These are phyloP conservation scores for Rubroboletus satanas DNA, from an alignment of 768 basidiomycete species.

Conservation along the genomic window DNA sequence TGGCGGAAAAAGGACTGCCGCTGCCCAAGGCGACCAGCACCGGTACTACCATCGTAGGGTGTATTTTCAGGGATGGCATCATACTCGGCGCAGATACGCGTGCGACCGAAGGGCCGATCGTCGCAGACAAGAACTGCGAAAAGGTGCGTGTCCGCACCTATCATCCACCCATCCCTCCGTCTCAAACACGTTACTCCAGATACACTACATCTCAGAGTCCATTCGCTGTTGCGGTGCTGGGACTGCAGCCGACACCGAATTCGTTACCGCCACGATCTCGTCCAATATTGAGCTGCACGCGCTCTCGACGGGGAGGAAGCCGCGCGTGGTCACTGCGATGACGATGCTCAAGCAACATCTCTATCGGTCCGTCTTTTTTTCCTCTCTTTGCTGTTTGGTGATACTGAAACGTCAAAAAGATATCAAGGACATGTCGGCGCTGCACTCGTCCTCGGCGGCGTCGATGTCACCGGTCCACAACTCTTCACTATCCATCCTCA, in stretches of 20 bases:
- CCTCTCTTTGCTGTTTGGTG: background rate
- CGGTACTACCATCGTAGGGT: conserved; percentile 97
- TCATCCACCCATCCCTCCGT: background rate
- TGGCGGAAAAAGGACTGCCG: conserved; percentile 65
- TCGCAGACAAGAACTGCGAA: conserved; percentile 99
- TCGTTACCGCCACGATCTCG: conserved; percentile 90
- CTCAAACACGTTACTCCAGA: conserved; percentile 45
- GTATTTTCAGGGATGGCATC: conserved; percentile 88
- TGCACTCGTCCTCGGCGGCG: conserved; percentile 93
- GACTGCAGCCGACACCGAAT: conserved; percentile 98
- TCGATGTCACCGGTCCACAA: conserved; percentile 91
- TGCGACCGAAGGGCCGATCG: conserved; percentile 90
- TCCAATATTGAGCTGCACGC: conserved; percentile 94
- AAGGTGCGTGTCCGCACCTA: conserved; percentile 56
- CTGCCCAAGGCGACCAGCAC: conserved; percentile 86
- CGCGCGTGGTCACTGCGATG: conserved; percentile 96
- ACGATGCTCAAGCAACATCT: conserved; percentile 98
- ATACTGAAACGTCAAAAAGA: conserved; percentile 37
- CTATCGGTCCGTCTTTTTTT: conserved; percentile 55
- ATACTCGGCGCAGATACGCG: conserved; percentile 95
- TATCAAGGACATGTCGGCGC: conserved; percentile 94
- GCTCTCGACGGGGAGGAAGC: conserved; percentile 86
- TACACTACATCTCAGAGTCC: conserved; percentile 93
- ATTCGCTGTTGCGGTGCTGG: conserved; percentile 99
- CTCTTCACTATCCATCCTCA: conserved; percentile 96